Base-by-base conservation (phyloP, 768 basidiomycete species). In the Candolleomyces efflorescens region DNA sequence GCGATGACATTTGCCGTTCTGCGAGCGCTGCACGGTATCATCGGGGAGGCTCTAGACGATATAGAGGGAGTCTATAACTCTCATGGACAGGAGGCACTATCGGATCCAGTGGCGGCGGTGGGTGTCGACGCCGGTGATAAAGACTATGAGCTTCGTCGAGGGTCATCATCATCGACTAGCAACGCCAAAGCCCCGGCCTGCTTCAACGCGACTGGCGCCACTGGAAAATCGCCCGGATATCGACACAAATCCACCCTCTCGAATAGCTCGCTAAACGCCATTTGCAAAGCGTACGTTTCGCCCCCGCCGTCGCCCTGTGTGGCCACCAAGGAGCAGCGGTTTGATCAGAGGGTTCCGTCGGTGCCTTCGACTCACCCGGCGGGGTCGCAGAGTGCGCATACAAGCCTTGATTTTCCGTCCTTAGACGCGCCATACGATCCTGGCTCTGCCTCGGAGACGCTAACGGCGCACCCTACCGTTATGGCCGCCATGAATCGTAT, bases 21-120 rank as follows among this genome's bases (percentile, higher is more conserved):
- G 54, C 81, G 82, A 47, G 80, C 82, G 36, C 80, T 90, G 44
- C 83, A 88, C 60, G 70, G 78, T 60, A 80, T 90, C 65, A 80
- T 90, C 62, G 84, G 82, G 64, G 77, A 85, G 62, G 86, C 87
- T 23, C 71, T 90, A 60, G 79, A 83, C 69, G 85, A 87, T 63
- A 85, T 90, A 15, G 83, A 89, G 68, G 73, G 73, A 52, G 72
- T 87, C 52, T 89, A 85, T 66, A 67, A 72, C 26, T 54, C 69
- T 7, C 65, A 71, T 59, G 63, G 63, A 20, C 57, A 53, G 53
- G 36, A 59, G 41, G 41, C 41, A 45, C n/a, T 52, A 18, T 32
- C 52, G 39, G 58, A 50, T 50, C 27, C 15, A 46, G 44, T 27
- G 47, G 47, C 46, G 55, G 47, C 24, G 52, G 52, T 46, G 58